Evolutionary conservation across 495 filamentous ascomycete species (phyloP).

Genomic region (Peziza echinospora): DNA sequence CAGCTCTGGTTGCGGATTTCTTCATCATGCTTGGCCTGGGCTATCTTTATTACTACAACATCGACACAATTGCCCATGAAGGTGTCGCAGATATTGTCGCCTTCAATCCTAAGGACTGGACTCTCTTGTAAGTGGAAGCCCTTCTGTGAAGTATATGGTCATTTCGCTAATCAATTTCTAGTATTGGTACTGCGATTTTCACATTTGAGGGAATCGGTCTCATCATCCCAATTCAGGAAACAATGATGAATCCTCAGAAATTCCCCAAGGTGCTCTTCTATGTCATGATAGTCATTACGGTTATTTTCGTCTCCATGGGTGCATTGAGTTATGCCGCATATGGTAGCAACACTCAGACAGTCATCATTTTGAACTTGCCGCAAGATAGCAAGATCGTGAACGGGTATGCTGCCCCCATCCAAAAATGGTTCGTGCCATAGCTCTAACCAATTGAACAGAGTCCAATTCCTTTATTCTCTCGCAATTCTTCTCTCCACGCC

Average conservation of each 20-base stretch:
- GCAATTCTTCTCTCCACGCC: conserved; percentile 88
- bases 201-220: conserved; percentile 95
- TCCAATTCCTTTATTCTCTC: conserved; percentile 86
- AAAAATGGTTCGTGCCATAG: neutral
- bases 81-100: conserved; percentile 63
- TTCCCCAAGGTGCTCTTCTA: conserved; percentile 68
- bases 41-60: conserved; percentile 90
- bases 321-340: conserved; percentile 90
- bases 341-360: conserved; percentile 82
- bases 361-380: conserved; percentile 84
- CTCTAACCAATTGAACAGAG: conserved; percentile 20
- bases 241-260: conserved; percentile 71
- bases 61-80: conserved; percentile 47
- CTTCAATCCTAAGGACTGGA: conserved; percentile 82
- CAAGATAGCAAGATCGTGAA: conserved; percentile 95
- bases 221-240: conserved; percentile 97
- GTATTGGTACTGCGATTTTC: conserved; percentile 92
- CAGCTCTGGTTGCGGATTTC: conserved; percentile 71
- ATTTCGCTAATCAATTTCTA: too few relatives aligned
- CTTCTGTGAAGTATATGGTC: too few relatives aligned
- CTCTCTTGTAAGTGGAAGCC: conserved; percentile 35
- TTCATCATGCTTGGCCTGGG: conserved; percentile 84
- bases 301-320: conserved; percentile 77
- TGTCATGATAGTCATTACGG: conserved; percentile 85
- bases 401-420: conserved; percentile 20